Evolutionary conservation across 23 red algal species (phyloP).

Genomic region (Gracilaria caudata): DNA sequence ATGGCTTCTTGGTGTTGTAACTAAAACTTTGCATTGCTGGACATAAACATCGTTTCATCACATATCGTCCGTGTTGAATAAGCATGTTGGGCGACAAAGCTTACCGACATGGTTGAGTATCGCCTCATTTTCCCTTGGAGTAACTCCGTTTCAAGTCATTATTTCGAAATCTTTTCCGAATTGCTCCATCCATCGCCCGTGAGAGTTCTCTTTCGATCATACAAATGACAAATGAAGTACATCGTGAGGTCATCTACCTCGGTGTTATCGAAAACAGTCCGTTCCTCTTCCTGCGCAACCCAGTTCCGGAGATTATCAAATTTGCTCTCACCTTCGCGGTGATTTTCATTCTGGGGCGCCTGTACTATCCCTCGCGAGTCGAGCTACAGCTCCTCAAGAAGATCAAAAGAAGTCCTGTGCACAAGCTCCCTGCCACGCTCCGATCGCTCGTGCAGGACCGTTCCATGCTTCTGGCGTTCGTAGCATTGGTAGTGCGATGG

Average conservation of each 20-base stretch:
- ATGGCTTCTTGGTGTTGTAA: too few species aligned
- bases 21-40: too few species aligned
- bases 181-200: too few species aligned
- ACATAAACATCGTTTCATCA: too few species aligned
- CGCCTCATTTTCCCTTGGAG: too few species aligned
- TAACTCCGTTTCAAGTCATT: too few species aligned
- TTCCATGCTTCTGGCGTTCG: neutral
- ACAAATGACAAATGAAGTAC: slow-evolving; percentile 5
- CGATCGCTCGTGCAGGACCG: neutral
- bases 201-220: too few species aligned
- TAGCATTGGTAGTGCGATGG: neutral
- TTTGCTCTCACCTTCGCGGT: neutral
- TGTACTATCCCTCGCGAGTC: neutral
- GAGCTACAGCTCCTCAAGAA: neutral
- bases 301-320: neutral
- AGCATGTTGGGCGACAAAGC: too few species aligned
- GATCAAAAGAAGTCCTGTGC: neutral
- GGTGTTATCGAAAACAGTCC: neutral
- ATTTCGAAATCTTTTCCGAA: too few species aligned
- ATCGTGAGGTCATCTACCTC: neutral
- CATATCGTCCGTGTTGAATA: too few species aligned
- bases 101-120: too few species aligned
- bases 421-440: neutral
- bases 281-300: neutral
- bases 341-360: neutral